These are phyloP conservation scores for Ganoderma meredithae DNA, from an alignment of 1,284 basidiomycete species.

Conservation along the genomic window DNA sequence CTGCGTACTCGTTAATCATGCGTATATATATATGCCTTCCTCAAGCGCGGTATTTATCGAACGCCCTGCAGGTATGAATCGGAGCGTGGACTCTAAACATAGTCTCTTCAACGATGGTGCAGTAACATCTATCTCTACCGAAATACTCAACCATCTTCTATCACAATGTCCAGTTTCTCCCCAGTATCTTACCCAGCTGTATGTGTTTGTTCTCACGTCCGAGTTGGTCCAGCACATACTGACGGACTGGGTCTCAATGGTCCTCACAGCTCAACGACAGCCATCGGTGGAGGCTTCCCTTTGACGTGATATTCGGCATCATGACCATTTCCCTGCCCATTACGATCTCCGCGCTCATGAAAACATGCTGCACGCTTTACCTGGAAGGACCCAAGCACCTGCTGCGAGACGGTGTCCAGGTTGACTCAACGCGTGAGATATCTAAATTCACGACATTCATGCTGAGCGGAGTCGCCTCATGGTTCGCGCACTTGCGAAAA, in stretches of 20 bases:
- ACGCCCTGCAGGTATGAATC: neutral
- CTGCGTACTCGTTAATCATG: too few species aligned
- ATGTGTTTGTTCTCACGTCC: neutral
- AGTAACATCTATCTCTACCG: neutral
- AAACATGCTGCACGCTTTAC: slow-evolving; percentile 9
- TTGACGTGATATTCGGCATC: slow-evolving; percentile 6
- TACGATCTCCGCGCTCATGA: slow-evolving; percentile 12
- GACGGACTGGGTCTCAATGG: too few species aligned
- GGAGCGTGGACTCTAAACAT: neutral
- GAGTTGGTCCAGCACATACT: too few species aligned
- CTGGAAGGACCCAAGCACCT: slow-evolving; percentile 12
- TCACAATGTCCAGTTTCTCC: neutral
- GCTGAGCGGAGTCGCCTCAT: neutral
- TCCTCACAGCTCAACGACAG: neutral
- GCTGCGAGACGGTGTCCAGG: slow-evolving; percentile 6
- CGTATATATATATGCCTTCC: too few species aligned
- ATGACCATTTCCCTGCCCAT: slow-evolving; percentile 6
- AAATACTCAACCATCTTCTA: neutral
- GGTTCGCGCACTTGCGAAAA: neutral
- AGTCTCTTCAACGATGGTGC: neutral
- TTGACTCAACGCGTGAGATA: neutral
- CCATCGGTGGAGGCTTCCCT: slow-evolving; percentile 2
- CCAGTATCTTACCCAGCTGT: neutral
- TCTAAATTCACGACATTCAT: neutral
- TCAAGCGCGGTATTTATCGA: too few species aligned